Percentiles rank a stretch among this genome's conserved stretches.
These are phyloP conservation scores for Trametes sp. DNA, from an alignment of 1,284 basidiomycete species.

Conservation along the genomic window DNA sequence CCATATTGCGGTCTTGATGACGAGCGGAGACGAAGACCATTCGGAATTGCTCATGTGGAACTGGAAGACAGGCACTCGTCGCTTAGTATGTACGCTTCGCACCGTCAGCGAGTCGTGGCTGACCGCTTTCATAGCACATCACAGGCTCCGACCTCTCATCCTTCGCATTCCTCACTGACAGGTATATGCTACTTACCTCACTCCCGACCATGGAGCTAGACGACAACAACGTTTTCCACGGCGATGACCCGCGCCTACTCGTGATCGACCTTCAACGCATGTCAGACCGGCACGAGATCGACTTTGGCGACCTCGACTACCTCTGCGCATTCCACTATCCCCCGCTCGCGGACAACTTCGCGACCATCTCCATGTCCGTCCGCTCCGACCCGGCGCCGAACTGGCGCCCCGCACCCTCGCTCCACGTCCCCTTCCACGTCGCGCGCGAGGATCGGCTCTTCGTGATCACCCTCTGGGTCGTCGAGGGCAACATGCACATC, in stretches of 20 bases:
- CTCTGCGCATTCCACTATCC: slow-evolving; percentile 53
- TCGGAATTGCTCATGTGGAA: slow-evolving; percentile 66
- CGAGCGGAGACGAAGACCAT: slow-evolving; percentile 37
- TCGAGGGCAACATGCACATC: slow-evolving; percentile 30
- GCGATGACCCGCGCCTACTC: slow-evolving; percentile 28
- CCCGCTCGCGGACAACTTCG: slow-evolving; percentile 37
- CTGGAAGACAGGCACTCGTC: slow-evolving; percentile 58
- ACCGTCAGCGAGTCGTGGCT: slow-evolving; percentile 2
- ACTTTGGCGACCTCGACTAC: slow-evolving; percentile 42
- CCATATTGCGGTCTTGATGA: slow-evolving; percentile 56
- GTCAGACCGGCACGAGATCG: slow-evolving; percentile 33
- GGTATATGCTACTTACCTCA: slow-evolving; percentile 43
- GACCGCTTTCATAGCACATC: slow-evolving; percentile 25
- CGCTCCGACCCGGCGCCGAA: slow-evolving; percentile 63
- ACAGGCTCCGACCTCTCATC: slow-evolving; percentile 46
- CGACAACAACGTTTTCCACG: slow-evolving; percentile 13
- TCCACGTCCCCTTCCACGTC: slow-evolving; percentile 57
- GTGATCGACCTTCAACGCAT: slow-evolving; percentile 44
- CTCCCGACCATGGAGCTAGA: slow-evolving; percentile 21
- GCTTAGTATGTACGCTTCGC: slow-evolving; percentile 50
- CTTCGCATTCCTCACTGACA: slow-evolving; percentile 55
- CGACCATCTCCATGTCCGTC: slow-evolving; percentile 48
- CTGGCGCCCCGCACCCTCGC: slow-evolving; percentile 47
- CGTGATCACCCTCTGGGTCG: slow-evolving; percentile 54
- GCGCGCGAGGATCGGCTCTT: slow-evolving; percentile 54